Conservation (phyloP, 352 stramenopile species). For the Plasmopara viticola region DNA sequence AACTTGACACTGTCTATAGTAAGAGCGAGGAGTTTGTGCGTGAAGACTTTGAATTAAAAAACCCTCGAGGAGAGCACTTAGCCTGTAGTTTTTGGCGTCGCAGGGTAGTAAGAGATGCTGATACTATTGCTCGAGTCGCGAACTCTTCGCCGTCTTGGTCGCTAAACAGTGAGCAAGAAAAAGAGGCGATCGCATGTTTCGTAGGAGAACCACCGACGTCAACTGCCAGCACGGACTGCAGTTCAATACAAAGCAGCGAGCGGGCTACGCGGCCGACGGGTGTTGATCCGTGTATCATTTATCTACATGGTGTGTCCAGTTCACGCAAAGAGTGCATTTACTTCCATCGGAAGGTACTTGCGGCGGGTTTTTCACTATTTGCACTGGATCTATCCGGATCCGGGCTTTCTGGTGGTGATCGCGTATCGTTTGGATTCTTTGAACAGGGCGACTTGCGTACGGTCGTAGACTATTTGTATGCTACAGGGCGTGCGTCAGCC, state of each 20-base stretch:
- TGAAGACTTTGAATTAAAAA: conserved; percentile 56
- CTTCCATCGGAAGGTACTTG: conserved; percentile 43
- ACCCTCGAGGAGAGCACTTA: conserved; percentile 42
- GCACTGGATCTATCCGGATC: conserved; percentile 68
- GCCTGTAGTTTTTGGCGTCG: conserved; percentile 69
- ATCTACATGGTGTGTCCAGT: conserved; percentile 74
- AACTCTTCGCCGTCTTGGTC: conserved; percentile 1
- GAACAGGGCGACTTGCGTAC: conserved; percentile 57
- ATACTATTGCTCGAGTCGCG: conserved; percentile 14
- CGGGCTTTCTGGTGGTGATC: conserved; percentile 54
- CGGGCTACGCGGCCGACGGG: neutral
- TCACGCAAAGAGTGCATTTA: conserved; percentile 75
- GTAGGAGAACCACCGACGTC: conserved; percentile 5
- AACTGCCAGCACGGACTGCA: conserved; percentile 24
- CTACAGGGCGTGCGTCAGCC: conserved; percentile 39
- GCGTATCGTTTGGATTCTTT: conserved; percentile 63
- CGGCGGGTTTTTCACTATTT: conserved; percentile 61
- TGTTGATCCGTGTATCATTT: conserved; percentile 54
- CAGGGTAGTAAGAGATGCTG: conserved; percentile 15
- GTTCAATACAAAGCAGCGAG: conserved; percentile 15
- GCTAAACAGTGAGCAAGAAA: conserved; percentile 14
- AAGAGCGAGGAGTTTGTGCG: conserved; percentile 28
- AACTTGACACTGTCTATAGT: conserved; percentile 4
- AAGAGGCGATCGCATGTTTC: conserved; percentile 1
- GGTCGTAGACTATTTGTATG: conserved; percentile 62